Base-by-base conservation (phyloP, 2,329 filamentous ascomycete genomes). In the Blastomyces percursus region DNA sequence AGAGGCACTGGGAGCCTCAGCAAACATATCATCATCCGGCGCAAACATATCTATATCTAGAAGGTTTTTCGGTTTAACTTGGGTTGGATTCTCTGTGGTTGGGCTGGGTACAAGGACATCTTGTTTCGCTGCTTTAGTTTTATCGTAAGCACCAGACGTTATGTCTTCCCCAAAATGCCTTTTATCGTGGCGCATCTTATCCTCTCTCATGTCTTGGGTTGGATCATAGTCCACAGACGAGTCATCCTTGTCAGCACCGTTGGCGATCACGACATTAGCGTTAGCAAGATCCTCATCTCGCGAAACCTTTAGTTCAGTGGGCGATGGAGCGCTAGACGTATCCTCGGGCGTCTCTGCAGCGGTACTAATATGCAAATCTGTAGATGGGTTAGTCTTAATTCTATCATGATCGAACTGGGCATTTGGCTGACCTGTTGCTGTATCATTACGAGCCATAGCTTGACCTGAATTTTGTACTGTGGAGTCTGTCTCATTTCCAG, bases 221-320 rank as follows among this genome's bases (percentile, higher is more conserved):
- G 92, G 92, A 71, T 96, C 90, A 72, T 96, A 96, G 74, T 96
- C 90, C 64, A 91, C 91, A 55, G 92, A 96, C 6, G 90, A 89
- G 7, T 88, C 90, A 69, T 94, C 87, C 61, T 83, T 82, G 55
- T 85, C 83, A 66, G 75, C 74, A 67, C 72, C 73, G 51, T 72
- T 68, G 66, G 76, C 68, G 66, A 74, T 67, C 62, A 71, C 67
- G 65, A 63, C 66, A 68, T 71, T 66, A 65, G 73, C 67, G 71
- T 90, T 89, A 74, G 85, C 84, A 66, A 90, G 80, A 67, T 86
- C 84, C 62, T 84, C 81, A 70, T 90, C 88, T 68, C 86, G 83
- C 69, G 83, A 78, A 69, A 90, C 81, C 63, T 85, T 82, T 65
- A 90, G 82, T 12, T 79, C 81, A 63, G 80, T 80, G 6, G 85